Evolutionary conservation across 495 filamentous ascomycete species (phyloP).

Genomic region (Sordaria brevicollis): DNA sequence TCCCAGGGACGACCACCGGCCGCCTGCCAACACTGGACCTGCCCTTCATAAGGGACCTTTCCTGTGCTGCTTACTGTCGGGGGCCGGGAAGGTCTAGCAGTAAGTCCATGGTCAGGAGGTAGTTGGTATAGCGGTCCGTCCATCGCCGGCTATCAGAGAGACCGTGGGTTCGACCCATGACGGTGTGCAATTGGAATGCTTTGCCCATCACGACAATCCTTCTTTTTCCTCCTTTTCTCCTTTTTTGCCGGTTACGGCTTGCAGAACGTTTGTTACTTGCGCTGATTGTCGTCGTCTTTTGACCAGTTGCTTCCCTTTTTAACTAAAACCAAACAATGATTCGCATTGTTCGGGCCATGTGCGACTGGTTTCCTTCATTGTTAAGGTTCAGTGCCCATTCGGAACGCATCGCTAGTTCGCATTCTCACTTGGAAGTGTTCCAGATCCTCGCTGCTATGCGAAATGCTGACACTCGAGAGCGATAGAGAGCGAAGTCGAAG

Average conservation of each 20-base stretch:
- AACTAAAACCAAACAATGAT: no score
- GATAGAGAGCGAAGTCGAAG: no score
- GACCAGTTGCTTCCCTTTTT: no score
- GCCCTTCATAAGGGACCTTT: neutral
- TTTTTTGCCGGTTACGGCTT: neutral
- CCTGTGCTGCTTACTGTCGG: neutral
- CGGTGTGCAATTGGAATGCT: neutral
- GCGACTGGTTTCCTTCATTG: no score
- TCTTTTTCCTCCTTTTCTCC: neutral
- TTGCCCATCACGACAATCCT: neutral
- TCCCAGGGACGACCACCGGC: no score
- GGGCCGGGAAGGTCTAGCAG: neutral
- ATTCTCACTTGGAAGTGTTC: no score
- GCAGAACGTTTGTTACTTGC: no score
- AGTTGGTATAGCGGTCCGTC: neutral
- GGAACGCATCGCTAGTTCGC: no score
- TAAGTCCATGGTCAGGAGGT: neutral
- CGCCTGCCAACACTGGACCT: neutral
- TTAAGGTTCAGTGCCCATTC: no score
- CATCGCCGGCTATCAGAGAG: neutral
- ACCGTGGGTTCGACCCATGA: neutral
- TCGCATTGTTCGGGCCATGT: no score
- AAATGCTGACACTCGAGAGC: no score
- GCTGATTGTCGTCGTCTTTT: neutral
- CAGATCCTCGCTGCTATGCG: no score